phyloP scores from a whole-genome alignment of 805 yeast genomes.

The Myxozyma vanderwaltii region DNA sequence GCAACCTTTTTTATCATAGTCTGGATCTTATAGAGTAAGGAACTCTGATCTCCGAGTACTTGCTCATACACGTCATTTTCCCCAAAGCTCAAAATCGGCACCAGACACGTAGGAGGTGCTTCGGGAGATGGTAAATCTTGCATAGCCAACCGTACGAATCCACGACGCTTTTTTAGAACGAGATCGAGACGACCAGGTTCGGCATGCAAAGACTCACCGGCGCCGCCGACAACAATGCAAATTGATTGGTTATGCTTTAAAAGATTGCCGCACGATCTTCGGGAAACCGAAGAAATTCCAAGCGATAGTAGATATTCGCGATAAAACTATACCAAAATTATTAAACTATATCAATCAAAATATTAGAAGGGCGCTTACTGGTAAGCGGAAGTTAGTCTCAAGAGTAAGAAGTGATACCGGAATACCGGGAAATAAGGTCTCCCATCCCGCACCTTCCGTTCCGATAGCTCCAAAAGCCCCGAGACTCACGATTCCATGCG shows the following conservation, averaged over 20 bases:
- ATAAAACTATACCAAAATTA: constrained; percentile 49
- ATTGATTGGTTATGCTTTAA: constrained; percentile 70
- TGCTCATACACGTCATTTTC: constrained; percentile 70
- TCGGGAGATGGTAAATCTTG: constrained; percentile 45
- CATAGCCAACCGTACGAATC: constrained; percentile 85
- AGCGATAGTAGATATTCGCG: constrained; percentile 80
- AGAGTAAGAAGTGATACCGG: constrained; percentile 75
- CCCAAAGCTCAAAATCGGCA: constrained; percentile 90
- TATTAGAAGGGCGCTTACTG: constrained; percentile 44
- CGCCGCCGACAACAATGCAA: constrained; percentile 94
- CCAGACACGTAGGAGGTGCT: constrained; percentile 61
- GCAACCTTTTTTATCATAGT: constrained; percentile 66
- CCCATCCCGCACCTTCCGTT: constrained; percentile 77
- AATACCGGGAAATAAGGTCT: constrained; percentile 78
- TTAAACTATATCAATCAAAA: too few relatives aligned
- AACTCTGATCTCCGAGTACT: constrained; percentile 48
- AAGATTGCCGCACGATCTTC: constrained; percentile 65
- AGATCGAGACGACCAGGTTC: constrained; percentile 62
- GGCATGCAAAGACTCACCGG: constrained; percentile 79
- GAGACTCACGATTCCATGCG: constrained; percentile 93
- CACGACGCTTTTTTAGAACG: constrained; percentile 76
- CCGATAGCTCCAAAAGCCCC: constrained; percentile 85
- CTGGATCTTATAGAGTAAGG: constrained; percentile 61
- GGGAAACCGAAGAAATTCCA: constrained; percentile 84
- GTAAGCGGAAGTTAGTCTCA: constrained; percentile 78